A percentile compares a stretch with the other conserved stretches of the same genome.
Conservation (phyloP, 1,284 basidiomycete genomes). For the Leccinum fallax region DNA sequence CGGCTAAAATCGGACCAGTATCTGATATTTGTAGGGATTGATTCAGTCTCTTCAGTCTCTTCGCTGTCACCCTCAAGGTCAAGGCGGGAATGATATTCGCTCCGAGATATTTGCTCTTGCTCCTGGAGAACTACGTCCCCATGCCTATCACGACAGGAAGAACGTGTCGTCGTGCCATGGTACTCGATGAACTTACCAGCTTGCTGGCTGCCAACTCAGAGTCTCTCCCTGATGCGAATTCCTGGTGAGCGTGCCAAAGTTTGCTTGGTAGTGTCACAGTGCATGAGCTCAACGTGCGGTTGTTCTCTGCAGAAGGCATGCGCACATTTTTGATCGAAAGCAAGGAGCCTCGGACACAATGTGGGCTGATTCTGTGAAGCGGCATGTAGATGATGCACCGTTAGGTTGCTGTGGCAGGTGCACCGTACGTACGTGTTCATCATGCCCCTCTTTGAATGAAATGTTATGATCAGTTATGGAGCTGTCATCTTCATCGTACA, state of each 20-base stretch:
- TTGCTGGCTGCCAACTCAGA: slow-evolving; percentile 16
- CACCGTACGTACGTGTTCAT: slow-evolving; percentile 43
- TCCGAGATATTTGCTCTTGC: slow-evolving; percentile 54
- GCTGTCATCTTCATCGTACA: slow-evolving; percentile 46
- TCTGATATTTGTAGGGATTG: slow-evolving; percentile 41
- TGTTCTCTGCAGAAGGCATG: slow-evolving; percentile 7
- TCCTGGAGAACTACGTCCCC: slow-evolving; percentile 52
- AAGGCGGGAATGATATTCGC: slow-evolving; percentile 55
- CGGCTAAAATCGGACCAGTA: slow-evolving; percentile 82
- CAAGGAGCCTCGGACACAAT: slow-evolving; percentile 62
- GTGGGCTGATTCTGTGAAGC: slow-evolving; percentile 53
- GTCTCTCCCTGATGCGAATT: slow-evolving; percentile 27
- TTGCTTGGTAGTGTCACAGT: slow-evolving; percentile 42
- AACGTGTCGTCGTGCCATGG: neutral
- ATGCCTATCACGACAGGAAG: slow-evolving; percentile 44
- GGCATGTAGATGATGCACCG: slow-evolving; percentile 5
- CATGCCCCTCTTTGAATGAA: slow-evolving; percentile 65
- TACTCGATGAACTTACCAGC: slow-evolving; percentile 25
- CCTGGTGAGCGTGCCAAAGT: slow-evolving; percentile 61
- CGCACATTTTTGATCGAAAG: slow-evolving; percentile 69
- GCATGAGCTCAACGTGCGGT: slow-evolving; percentile 9
- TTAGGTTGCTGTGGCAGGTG: neutral
- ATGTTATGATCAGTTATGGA: slow-evolving; percentile 52
- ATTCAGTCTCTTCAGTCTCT: slow-evolving; percentile 19
- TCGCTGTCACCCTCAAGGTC: slow-evolving; percentile 39